Percentiles rank a stretch among this genome's conserved stretches.
Conservation (phyloP, 2,329 filamentous ascomycete species). For the Ceratocystis ficicola region DNA sequence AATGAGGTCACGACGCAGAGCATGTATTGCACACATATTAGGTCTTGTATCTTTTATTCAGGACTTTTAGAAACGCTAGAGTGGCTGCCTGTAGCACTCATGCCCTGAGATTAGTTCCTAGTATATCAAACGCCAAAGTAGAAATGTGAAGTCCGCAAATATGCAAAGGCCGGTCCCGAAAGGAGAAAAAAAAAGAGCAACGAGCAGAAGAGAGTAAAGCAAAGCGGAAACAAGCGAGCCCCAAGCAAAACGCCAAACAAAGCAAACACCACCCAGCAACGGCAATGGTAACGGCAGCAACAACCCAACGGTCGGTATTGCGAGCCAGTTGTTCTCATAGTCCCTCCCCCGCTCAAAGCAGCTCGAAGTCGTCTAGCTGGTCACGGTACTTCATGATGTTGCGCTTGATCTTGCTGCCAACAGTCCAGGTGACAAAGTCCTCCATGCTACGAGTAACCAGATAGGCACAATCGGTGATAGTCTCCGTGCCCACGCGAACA, state of each 20-base stretch:
- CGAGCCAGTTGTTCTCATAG: background rate
- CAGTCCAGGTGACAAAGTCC: slow-evolving; percentile 93
- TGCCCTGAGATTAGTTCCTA: background rate
- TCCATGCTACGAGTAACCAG: slow-evolving; percentile 82
- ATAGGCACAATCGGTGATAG: slow-evolving; percentile 80
- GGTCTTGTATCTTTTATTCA: background rate
- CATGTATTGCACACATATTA: background rate
- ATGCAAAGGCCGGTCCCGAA: slow-evolving; percentile 9
- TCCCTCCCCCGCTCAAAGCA: slow-evolving; percentile 45
- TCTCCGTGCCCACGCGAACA: slow-evolving; percentile 80
- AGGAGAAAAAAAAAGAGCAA: background rate
- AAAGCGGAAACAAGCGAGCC: background rate
- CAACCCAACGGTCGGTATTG: slow-evolving; percentile 2
- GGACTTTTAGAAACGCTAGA: background rate
- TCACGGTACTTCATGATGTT: slow-evolving; percentile 92
- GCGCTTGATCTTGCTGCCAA: slow-evolving; percentile 92
- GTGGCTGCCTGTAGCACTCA: background rate
- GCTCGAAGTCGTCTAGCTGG: slow-evolving; percentile 89
- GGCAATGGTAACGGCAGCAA: background rate
- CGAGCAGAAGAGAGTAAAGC: background rate
- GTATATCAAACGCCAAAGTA: slow-evolving; percentile 13
- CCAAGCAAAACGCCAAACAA: background rate
- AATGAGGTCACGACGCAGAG: background rate
- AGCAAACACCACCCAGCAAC: background rate
- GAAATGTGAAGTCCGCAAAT: background rate